Evolutionary conservation across 345 rosid species (phyloP).

Genomic region (Mercurialis annua): DNA sequence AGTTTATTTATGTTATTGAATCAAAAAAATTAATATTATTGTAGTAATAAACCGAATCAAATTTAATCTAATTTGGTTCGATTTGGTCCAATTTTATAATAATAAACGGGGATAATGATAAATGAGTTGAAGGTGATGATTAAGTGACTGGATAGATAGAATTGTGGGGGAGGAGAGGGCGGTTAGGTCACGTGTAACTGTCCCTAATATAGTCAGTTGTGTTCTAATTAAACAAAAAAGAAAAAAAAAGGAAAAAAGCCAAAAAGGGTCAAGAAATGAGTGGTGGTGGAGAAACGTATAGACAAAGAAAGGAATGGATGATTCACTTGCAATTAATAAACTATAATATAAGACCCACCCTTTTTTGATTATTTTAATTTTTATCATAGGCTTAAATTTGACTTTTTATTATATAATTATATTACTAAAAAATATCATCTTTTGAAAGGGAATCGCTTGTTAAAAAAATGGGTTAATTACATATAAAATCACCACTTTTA

Average conservation of each 20-base stretch:
- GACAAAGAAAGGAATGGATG: conserved; percentile 51
- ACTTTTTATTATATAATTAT: too few species aligned
- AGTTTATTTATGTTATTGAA: too few species aligned
- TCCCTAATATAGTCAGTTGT: conserved; percentile 39
- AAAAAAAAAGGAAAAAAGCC: conserved; percentile 6
- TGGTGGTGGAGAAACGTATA: conserved; percentile 45
- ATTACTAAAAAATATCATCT: too few species aligned
- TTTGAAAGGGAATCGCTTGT: too few species aligned
- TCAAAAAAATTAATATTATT: too few species aligned
- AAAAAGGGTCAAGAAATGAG: conserved; percentile 3
- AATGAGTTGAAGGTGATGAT: conserved; percentile 43
- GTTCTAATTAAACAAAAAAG: neutral
- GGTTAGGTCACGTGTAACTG: conserved; percentile 90
- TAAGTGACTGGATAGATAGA: conserved; percentile 43
- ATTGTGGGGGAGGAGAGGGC: conserved; percentile 49
- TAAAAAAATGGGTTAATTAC: neutral
- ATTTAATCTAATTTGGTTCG: too few species aligned
- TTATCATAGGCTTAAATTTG: conserved; percentile 20
- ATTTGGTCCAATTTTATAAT: too few species aligned
- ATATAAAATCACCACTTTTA: too few species aligned
- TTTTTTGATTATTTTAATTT: conserved; percentile 9
- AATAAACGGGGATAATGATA: conserved; percentile 17
- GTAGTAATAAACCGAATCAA: too few species aligned
- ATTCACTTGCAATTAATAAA: conserved; percentile 3
- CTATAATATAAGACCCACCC: neutral